These are phyloP conservation scores for Dipteronia dyeriana DNA, from an alignment of 345 rosid species.

Conservation along the genomic window DNA sequence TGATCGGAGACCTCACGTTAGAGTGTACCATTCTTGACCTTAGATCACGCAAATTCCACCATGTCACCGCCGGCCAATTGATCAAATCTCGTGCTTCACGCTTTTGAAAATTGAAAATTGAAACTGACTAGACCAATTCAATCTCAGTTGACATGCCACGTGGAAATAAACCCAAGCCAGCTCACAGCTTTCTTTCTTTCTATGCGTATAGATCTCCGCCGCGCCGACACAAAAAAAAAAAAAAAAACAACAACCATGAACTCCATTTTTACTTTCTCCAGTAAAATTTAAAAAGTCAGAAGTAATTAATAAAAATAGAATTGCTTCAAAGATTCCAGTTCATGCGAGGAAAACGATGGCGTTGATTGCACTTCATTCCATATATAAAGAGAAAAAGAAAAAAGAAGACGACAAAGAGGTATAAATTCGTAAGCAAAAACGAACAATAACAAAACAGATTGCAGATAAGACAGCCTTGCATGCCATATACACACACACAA, in stretches of 20 bases:
- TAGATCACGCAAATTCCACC: slow-evolving; percentile 19
- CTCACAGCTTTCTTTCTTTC: neutral
- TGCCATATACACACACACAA: neutral
- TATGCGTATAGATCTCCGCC: slow-evolving; percentile 37
- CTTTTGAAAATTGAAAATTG: slow-evolving; percentile 6
- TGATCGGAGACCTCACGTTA: slow-evolving; percentile 18
- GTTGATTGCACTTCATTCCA: slow-evolving; percentile 49
- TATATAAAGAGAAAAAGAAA: neutral
- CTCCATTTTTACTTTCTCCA: neutral
- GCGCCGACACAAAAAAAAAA: slow-evolving; percentile 37
- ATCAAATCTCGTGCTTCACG: neutral
- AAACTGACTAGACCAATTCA: neutral
- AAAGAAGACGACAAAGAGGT: neutral
- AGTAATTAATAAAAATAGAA: neutral
- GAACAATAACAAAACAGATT: slow-evolving; percentile 11
- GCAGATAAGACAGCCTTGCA: slow-evolving; percentile 30
- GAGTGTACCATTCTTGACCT: neutral
- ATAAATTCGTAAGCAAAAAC: slow-evolving; percentile 3
- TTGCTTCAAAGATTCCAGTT: slow-evolving; percentile 37
- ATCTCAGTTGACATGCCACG: neutral
- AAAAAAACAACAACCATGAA: neutral
- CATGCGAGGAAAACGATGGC: slow-evolving; percentile 45
- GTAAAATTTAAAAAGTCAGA: slow-evolving; percentile 1
- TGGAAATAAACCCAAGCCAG: neutral
- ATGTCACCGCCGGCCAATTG: slow-evolving; percentile 1